These are phyloP conservation scores for Arabis hirsuta DNA, from an alignment of 345 rosid species.

Conservation along the genomic window DNA sequence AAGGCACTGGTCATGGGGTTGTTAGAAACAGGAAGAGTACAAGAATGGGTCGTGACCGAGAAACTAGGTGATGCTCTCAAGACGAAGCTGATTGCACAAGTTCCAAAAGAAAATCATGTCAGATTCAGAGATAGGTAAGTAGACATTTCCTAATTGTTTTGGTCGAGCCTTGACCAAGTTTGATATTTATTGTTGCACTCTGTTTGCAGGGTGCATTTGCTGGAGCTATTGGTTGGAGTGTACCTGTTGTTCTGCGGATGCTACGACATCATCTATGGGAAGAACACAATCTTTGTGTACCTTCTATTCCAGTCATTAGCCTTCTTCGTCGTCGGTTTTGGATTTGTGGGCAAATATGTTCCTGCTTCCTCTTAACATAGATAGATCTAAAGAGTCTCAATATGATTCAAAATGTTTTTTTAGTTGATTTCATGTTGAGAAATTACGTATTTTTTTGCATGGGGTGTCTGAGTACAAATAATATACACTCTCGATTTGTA, in stretches of 20 bases:
- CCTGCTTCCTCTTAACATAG: conserved; percentile 46
- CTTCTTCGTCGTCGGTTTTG: conserved; percentile 76
- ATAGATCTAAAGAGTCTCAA: conserved; percentile 30
- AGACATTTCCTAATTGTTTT: neutral
- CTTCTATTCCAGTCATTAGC: conserved; percentile 70
- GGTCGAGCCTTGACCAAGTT: neutral
- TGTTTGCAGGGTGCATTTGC: conserved; percentile 54
- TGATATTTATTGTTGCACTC: neutral
- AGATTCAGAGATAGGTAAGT: conserved; percentile 70
- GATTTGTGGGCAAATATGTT: conserved; percentile 72
- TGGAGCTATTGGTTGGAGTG: conserved; percentile 72
- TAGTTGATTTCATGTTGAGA: conserved; percentile 38
- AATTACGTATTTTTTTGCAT: neutral
- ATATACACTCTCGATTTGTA: conserved; percentile 11
- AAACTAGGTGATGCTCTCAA: conserved; percentile 79
- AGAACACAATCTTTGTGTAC: conserved; percentile 65
- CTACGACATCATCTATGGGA: conserved; percentile 68
- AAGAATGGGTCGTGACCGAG: conserved; percentile 77
- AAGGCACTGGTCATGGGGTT: conserved; percentile 58
- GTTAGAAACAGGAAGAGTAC: conserved; percentile 55
- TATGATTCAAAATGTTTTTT: conserved; percentile 28
- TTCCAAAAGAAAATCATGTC: conserved; percentile 50
- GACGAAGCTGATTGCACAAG: conserved; percentile 50
- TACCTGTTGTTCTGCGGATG: conserved; percentile 79
- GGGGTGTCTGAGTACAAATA: conserved; percentile 6